Conservation (phyloP, 441 rosid species). For the Manihot esculenta region DNA sequence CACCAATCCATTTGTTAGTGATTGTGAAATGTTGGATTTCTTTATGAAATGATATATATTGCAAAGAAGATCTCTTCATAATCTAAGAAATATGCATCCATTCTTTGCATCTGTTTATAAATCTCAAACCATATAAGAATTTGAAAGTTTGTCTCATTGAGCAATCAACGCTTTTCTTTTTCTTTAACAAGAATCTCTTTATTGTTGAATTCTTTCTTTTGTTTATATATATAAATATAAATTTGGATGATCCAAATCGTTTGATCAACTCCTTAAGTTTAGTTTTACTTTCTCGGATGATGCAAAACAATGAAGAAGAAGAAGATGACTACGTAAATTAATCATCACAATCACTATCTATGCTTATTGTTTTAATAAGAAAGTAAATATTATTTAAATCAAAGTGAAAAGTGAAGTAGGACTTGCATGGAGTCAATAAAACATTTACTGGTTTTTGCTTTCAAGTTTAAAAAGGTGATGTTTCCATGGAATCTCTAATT, state of each 20-base stretch:
- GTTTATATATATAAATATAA: background rate
- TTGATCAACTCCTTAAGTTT: too few relatives aligned
- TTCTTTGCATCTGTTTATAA: background rate
- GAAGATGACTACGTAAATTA: too few relatives aligned
- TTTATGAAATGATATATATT: too few relatives aligned
- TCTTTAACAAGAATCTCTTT: background rate
- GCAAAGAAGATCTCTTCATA: background rate
- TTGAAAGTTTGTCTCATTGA: background rate
- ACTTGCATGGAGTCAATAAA: background rate
- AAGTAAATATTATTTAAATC: too few relatives aligned
- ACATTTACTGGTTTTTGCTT: background rate
- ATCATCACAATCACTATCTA: too few relatives aligned
- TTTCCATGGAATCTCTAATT: background rate
- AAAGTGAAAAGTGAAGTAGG: background rate
- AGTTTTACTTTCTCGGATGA: too few relatives aligned
- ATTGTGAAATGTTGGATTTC: background rate
- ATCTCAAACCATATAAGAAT: background rate
- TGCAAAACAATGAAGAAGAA: too few relatives aligned
- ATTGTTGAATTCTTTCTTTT: background rate
- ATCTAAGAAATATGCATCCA: background rate
- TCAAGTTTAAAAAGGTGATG: background rate
- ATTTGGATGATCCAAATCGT: background rate
- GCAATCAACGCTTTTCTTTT: constrained; percentile 1
- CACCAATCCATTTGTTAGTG: constrained; percentile 10
- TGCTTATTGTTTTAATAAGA: too few relatives aligned